phyloP scores from a whole-genome alignment of 2,329 filamentous ascomycete genomes.

The Pezicula neosporulosa region DNA sequence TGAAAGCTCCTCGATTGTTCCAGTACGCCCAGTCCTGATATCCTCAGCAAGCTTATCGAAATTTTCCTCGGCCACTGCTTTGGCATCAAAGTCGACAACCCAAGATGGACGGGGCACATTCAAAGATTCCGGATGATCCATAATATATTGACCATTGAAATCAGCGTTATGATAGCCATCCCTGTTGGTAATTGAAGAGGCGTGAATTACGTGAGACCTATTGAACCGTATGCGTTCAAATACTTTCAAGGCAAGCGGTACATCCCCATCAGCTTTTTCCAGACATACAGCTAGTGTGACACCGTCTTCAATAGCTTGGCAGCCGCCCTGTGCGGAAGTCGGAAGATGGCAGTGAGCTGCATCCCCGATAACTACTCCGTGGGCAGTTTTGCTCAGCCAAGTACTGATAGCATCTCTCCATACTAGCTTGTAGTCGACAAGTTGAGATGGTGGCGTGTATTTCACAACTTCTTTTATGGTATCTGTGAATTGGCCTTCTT shows the following conservation, averaged over 20 bases:
- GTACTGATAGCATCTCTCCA: conserved; percentile 1
- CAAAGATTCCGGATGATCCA: background rate
- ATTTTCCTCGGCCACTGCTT: background rate
- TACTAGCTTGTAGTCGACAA: conserved; percentile 1
- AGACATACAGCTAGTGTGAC: conserved; percentile 28
- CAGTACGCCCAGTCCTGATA: background rate
- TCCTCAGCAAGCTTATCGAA: background rate
- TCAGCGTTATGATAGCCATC: background rate
- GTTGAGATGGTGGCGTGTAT: background rate
- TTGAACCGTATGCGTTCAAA: background rate
- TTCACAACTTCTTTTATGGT: background rate
- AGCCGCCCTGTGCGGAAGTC: conserved; percentile 62
- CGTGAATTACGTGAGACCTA: background rate
- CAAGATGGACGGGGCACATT: background rate
- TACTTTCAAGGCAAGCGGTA: background rate
- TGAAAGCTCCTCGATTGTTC: background rate
- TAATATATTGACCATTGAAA: background rate
- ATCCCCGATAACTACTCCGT: conserved; percentile 45
- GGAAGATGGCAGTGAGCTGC: conserved; percentile 67
- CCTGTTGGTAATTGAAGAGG: background rate
- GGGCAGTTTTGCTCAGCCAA: background rate
- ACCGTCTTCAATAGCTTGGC: conserved; percentile 33
- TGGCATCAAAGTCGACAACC: background rate
- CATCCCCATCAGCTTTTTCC: background rate
- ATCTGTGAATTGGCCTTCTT: background rate